Evolutionary conservation across 148 eudicot species (phyloP).

Genomic region (Amaranthus palmeri): DNA sequence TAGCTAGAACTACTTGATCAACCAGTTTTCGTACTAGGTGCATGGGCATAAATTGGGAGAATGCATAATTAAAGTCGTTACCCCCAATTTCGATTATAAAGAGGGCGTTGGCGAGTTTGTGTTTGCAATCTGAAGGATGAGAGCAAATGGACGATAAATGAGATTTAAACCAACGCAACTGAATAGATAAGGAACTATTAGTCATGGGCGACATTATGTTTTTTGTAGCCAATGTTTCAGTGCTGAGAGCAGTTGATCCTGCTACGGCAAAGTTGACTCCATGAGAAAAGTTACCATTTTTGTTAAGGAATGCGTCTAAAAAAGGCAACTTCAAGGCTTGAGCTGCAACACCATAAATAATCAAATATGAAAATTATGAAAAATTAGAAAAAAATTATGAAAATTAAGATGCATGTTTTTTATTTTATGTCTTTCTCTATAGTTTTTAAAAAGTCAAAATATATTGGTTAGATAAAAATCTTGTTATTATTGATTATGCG

Average conservation of each 20-base stretch:
- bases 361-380: background rate
- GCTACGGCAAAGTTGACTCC: constrained; percentile 29
- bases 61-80: constrained; percentile 31
- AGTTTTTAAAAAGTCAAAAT: no score
- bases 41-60: constrained; percentile 10
- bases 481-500: background rate
- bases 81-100: constrained; percentile 43
- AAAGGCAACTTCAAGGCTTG: constrained; percentile 15
- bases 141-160: constrained; percentile 11
- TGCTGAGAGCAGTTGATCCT: constrained; percentile 20
- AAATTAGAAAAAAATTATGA: no score
- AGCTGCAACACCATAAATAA: background rate
- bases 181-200: constrained; percentile 19
- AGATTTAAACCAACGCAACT: constrained; percentile 24
- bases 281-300: constrained; percentile 10
- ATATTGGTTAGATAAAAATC: background rate
- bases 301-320: constrained; percentile 18
- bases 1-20: constrained; percentile 26
- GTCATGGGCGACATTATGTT: background rate
- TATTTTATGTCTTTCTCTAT: no score
- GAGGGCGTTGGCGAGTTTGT: constrained; percentile 28
- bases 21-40: constrained; percentile 20
- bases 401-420: no score
- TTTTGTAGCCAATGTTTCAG: constrained; percentile 9
- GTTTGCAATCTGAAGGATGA: constrained; percentile 14